Evolutionary conservation across 805 yeast species (phyloP), one percentile per base, ranked within the genome.

Genomic region (Cyberlindnera bimundalis): DNA sequence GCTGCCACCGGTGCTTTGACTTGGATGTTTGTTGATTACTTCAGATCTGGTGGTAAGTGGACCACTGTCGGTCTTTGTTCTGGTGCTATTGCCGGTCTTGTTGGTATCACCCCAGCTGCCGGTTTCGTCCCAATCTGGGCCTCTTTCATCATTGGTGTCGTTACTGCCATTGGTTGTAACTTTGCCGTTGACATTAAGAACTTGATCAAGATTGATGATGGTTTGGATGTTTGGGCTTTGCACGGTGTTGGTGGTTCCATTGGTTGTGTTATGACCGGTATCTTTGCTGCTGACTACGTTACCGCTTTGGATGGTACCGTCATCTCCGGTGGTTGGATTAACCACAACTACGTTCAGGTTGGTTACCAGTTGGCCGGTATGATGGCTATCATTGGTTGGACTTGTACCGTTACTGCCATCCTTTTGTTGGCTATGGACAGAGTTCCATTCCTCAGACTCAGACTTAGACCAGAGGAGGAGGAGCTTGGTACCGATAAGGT

Each of bases 101-200:
- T 93, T 35, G 93, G 93, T 59, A 82, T 91, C 48, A 91, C 98
- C 2, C 98, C 99, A 35, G 97, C 91, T 48, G 97, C 98, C 16
- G 98, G 97, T 49, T 90, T 71, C 60, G 96, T 91, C 37, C 97
- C 97, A 42, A 80, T 91, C 43, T 91, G 90, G 79, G 78, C 89
- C 45, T 77, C 96, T 2, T 80, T 88, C 33, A 78, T 85, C 45
- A 84, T 90, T 57, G 97, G 97, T 59, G 74, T 78, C 44, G 67
- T 88, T 29, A 79, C 91, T 37, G 91, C 82, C 23, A 60, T 79
- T 40, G 79, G 79, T 28, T 88, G 96, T 69, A 89, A 90, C 73
- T 75, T 78, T 58, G 91, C 95, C 35, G 88, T 87, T 47, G 95
- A 86, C 64, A 62, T 88, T 53, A 89, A 90, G 70, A 67, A 71